These are phyloP conservation scores for Solanum ahanhuiri DNA, from an alignment of 257 asterid genomes.

Conservation along the genomic window DNA sequence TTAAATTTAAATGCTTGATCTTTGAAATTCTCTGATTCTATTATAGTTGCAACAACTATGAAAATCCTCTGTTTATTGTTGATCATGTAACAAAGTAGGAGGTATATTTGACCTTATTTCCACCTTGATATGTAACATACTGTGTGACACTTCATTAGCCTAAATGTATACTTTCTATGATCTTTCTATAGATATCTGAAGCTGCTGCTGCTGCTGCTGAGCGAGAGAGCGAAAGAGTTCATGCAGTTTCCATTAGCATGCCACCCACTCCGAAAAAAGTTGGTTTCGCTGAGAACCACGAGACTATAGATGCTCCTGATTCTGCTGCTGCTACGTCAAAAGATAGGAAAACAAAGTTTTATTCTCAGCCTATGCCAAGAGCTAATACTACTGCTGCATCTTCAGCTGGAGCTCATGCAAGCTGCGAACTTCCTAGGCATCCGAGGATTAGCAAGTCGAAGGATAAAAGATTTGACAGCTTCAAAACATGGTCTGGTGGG, in stretches of 20 bases:
- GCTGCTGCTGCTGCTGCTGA: constrained; percentile 6
- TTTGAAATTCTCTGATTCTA: too few relatives aligned
- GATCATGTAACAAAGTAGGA: neutral
- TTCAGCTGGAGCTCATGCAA: constrained; percentile 7
- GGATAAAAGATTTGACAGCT: constrained; percentile 54
- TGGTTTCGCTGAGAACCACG: constrained; percentile 14
- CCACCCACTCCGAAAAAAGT: constrained; percentile 59
- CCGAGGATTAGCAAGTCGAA: constrained; percentile 26
- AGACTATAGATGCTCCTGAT: neutral
- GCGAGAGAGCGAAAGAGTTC: constrained; percentile 3
- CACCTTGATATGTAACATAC: neutral
- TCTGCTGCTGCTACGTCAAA: neutral
- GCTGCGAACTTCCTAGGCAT: constrained; percentile 19
- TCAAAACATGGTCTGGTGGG: constrained; percentile 77
- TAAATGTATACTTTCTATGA: neutral
- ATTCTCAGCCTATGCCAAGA: constrained; percentile 58
- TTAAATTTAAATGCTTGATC: too few relatives aligned
- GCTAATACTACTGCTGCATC: constrained; percentile 1
- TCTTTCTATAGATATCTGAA: constrained; percentile 14
- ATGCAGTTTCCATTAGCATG: constrained; percentile 56
- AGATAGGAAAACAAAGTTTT: constrained; percentile 14
- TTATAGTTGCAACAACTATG: too few relatives aligned
- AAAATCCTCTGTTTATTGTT: neutral
- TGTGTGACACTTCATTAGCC: neutral
- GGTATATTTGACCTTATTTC: neutral